Conservation (phyloP, 2,329 filamentous ascomycete genomes). For the Botrytis elliptica region DNA sequence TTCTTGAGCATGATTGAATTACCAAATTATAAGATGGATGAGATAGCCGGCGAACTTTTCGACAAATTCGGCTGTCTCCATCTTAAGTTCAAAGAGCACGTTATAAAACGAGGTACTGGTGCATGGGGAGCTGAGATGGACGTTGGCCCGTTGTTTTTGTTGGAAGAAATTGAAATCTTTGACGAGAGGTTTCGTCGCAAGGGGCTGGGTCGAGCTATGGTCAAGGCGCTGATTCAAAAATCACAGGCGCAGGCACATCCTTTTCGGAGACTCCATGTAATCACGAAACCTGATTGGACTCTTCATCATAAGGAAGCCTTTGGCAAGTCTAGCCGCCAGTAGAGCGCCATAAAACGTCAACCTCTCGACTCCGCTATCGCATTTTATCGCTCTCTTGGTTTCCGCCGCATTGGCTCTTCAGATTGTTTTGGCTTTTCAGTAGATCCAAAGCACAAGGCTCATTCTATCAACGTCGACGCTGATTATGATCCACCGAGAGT, state of each 20-base stretch:
- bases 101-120: background rate
- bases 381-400: conserved; percentile 34
- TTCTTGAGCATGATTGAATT: background rate
- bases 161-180: background rate
- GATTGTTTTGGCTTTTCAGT: conserved; percentile 36
- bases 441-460: conserved; percentile 32
- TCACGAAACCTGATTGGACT: background rate
- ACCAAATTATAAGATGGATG: background rate
- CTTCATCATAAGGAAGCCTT: background rate
- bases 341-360: background rate
- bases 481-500: conserved; percentile 30
- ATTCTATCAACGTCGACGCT: conserved; percentile 23
- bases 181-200: background rate
- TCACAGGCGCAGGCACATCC: background rate
- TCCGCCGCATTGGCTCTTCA: conserved; percentile 39
- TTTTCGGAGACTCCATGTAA: background rate
- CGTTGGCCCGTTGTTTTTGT: background rate
- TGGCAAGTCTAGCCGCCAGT: background rate
- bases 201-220: background rate
- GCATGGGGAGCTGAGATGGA: background rate
- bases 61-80: background rate
- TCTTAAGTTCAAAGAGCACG: background rate
- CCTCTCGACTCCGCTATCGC: background rate
- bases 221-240: background rate
- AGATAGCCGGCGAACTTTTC: background rate